These are phyloP conservation scores for Colletotrichum melonis DNA, from an alignment of 2,329 filamentous ascomycete genomes.

Conservation along the genomic window DNA sequence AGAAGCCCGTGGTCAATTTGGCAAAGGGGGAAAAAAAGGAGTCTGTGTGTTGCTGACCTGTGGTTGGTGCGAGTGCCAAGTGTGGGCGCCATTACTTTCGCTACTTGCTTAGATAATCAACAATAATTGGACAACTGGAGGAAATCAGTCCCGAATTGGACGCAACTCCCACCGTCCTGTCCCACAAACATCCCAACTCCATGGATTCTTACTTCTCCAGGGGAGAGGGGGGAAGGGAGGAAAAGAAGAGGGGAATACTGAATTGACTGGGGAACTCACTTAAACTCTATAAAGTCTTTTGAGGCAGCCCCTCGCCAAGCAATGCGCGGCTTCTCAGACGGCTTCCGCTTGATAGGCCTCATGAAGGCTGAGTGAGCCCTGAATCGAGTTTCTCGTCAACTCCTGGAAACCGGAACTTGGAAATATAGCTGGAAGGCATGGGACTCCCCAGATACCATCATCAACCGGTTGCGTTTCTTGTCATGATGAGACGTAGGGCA, in stretches of 20 bases:
- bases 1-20: neutral
- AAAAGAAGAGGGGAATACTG: neutral
- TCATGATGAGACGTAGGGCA: neutral
- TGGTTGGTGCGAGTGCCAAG: neutral
- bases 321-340: neutral
- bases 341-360: neutral
- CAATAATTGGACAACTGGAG: neutral
- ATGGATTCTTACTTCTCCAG: neutral
- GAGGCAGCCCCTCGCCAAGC: neutral
- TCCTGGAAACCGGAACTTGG: neutral
- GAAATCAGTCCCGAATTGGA: neutral
- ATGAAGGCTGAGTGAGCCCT: neutral
- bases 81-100: neutral
- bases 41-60: neutral
- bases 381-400: neutral
- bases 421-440: neutral
- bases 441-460: slow-evolving; percentile 5
- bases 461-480: neutral
- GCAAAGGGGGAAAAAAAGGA: neutral
- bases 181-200: slow-evolving; percentile 2
- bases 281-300: slow-evolving; percentile 10
- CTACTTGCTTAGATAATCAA: neutral
- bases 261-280: neutral
- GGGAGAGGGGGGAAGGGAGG: too few relatives aligned
- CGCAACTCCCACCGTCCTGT: neutral